Evolutionary conservation across 2,329 filamentous ascomycete species (phyloP), one percentile per base, ranked within the genome.

Genomic region (Cucurbitaria berberidis): DNA sequence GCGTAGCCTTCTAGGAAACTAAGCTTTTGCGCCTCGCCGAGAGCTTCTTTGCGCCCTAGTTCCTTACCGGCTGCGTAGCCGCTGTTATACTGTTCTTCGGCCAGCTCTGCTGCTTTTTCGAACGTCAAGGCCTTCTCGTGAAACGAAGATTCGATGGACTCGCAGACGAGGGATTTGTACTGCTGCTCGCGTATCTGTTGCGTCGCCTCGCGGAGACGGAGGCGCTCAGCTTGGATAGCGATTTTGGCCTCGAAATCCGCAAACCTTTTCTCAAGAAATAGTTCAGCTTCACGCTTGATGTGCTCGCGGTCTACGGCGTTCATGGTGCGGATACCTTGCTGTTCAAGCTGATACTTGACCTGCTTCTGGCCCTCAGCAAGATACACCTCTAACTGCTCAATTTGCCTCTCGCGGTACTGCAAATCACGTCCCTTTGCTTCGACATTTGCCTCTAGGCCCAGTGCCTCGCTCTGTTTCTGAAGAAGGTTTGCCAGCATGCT

Each of bases 341-440:
- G 27, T 13, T 62, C 57, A 1, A 58, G 43, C 16, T 59, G 30
- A 18, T 41, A 26, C 10, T 53, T 39, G 5, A 67, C 39, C 15
- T 66, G 62, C 26, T 58, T 65, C 42, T 70, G 66, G 6, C 69
- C 69, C 19, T 55, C 48, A 5, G 55, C 27, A 2, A 70, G 61
- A 27, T 62, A 64, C 0, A 51, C 19, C 27, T 72, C 69, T 0
- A 56, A 6, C 22, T 67, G 59, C 5, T 53, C 27, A 10, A 67
- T 59, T 1, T 38, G 51, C 5, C 48, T 36, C 13, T 63, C 55
- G 1, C 66, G 66, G 4, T 49, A 21, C 0, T 49, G 26, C 1
- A 69, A 29, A 2, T 58, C 55, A 1, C 54, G 51, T 22, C 59
- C 42, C 24, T 55, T 57, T 22, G 57, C 45, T 27, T 60, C 32